Conservation (phyloP, 2,329 filamentous ascomycete species). For the Chaetomiaceae sp. region DNA sequence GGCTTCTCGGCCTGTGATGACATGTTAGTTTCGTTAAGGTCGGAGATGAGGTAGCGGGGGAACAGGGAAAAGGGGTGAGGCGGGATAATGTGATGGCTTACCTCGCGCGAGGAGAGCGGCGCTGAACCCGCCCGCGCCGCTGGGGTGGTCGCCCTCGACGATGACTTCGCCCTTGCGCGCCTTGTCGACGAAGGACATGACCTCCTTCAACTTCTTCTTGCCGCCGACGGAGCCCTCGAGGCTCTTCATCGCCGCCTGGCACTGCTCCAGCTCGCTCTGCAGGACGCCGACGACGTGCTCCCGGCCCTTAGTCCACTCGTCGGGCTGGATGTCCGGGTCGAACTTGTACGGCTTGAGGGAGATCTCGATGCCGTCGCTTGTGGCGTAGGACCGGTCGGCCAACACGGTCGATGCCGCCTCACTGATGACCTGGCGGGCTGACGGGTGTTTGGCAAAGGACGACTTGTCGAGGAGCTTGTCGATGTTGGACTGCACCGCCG, state of each 20-base stretch:
- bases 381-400: slow-evolving; percentile 93
- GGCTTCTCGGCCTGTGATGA: slow-evolving; percentile 65
- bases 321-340: slow-evolving; percentile 87
- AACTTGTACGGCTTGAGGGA: slow-evolving; percentile 99
- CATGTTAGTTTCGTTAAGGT: slow-evolving; percentile 23
- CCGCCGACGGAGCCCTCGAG: slow-evolving; percentile 76
- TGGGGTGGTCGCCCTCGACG: slow-evolving; percentile 74
- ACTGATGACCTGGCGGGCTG: slow-evolving; percentile 85
- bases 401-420: slow-evolving; percentile 86
- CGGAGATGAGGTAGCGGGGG: not conserved
- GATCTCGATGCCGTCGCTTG: slow-evolving; percentile 95
- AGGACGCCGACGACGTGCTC: slow-evolving; percentile 75
- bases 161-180: slow-evolving; percentile 79
- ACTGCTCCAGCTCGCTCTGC: slow-evolving; percentile 82
- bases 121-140: slow-evolving; percentile 90
- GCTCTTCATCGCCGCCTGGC: slow-evolving; percentile 67
- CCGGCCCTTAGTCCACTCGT: slow-evolving; percentile 79
- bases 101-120: slow-evolving; percentile 77
- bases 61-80: slow-evolving; percentile 3
- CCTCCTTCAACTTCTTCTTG: slow-evolving; percentile 78
- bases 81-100: slow-evolving; percentile 39
- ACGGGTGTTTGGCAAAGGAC: slow-evolving; percentile 84
- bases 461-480: slow-evolving; percentile 72
- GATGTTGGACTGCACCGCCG: slow-evolving; percentile 78
- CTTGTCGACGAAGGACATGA: slow-evolving; percentile 85